Base-by-base conservation (phyloP, 2,329 filamentous ascomycete genomes). In the Paramyrothecium roridum region DNA sequence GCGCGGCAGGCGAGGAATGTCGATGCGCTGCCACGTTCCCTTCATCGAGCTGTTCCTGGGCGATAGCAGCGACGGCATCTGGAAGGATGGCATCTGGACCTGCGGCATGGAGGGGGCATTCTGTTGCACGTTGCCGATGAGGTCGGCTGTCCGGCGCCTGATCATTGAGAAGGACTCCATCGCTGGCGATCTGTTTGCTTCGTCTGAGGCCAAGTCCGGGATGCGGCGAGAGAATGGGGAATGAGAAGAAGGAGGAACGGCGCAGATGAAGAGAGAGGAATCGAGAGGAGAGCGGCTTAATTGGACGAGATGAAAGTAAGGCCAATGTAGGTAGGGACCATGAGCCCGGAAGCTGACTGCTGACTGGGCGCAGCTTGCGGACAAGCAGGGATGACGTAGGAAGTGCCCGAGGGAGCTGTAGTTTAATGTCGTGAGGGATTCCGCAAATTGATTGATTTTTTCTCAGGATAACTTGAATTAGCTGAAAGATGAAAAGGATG, bases 1-100 rank as follows among this genome's bases (percentile, higher is more conserved):
- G 53, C 90, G 86, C 43, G 84, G 83, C 8, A 92, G 78, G 1
- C 76, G 61, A 3, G 81, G 78, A 34, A 82, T 66, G 45, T 77
- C 67, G 63, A 88, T 76, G 62, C 79, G 81, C 64, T 85, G 78
- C 84, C 84, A 87, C 52, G 83, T 85, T 37, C 78, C 84, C 61
- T 78, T 82, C 62, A 84, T 74, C 48, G 67, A 66, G 46, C 65
- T 61, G 12, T 66, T 60, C 50, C 60, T 55, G 21, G 58, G 52
- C 56, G 57, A 53, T 26, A 40, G 50, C 45, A 52, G 52, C 20
- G 57, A 52, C 34, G 50, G 55, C 45, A 61, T 51, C 6, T 57
- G 26, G 7, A 43, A 19, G 13, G 37, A 17, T 6, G 37, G 37
- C 37, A 43, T 43, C 37, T 43, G 37, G 37, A 43, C n/a, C 16